Percentiles rank a stretch among this genome's conserved stretches.
These are phyloP conservation scores for Massarina eburnea DNA, from an alignment of 2,329 filamentous ascomycete genomes.

Conservation along the genomic window DNA sequence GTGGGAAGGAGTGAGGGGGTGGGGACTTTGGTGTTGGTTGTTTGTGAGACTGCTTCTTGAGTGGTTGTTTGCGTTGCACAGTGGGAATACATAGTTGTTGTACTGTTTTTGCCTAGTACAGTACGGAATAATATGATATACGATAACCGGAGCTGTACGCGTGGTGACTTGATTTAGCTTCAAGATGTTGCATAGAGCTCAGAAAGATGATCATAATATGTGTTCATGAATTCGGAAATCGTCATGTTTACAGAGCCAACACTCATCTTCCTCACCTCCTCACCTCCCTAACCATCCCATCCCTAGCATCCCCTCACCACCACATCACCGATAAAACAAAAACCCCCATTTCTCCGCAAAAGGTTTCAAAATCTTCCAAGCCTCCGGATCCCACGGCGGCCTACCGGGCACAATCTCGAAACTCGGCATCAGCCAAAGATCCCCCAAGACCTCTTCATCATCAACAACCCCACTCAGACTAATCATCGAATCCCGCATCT, in stretches of 20 bases:
- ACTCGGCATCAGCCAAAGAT: slow-evolving; percentile 37
- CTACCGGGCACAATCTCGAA: slow-evolving; percentile 32
- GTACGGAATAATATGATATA: too few relatives aligned
- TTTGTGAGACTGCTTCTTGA: background rate
- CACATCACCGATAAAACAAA: slow-evolving; percentile 5
- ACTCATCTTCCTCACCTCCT: too few relatives aligned
- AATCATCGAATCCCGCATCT: slow-evolving; percentile 45
- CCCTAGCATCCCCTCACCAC: too few relatives aligned
- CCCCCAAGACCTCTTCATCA: slow-evolving; percentile 40
- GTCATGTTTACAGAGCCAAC: too few relatives aligned
- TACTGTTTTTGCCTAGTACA: too few relatives aligned
- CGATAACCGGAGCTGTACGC: too few relatives aligned
- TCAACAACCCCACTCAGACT: slow-evolving; percentile 32
- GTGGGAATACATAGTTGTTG: background rate
- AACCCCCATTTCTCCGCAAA: slow-evolving; percentile 42
- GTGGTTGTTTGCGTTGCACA: background rate
- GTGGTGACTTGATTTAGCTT: too few relatives aligned
- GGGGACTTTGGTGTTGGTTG: background rate
- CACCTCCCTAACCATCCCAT: too few relatives aligned
- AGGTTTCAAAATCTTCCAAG: slow-evolving; percentile 38
- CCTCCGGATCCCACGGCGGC: slow-evolving; percentile 35
- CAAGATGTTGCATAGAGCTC: too few relatives aligned
- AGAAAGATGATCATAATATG: too few relatives aligned
- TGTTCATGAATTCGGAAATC: too few relatives aligned
- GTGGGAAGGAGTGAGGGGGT: slow-evolving; percentile 1